Conservation (phyloP, 2,329 filamentous ascomycete genomes). For the Ceratocystiopsis minuta region DNA sequence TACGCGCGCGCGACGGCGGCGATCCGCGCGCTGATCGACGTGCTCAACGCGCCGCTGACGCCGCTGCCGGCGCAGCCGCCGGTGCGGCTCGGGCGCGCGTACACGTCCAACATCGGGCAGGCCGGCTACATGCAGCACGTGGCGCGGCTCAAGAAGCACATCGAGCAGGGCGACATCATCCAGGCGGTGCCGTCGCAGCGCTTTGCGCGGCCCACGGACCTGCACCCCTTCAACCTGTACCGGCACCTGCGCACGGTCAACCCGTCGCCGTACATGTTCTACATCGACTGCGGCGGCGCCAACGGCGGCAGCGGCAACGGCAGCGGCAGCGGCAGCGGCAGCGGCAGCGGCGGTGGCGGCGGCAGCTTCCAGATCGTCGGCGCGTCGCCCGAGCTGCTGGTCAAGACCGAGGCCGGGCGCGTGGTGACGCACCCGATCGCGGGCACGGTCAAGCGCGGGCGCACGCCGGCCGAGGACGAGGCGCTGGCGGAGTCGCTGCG, state of each 20-base stretch:
- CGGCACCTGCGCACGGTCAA: conserved; percentile 92
- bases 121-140: conserved; percentile 86
- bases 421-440: conserved; percentile 96
- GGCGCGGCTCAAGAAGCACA: conserved; percentile 71
- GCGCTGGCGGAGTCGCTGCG: conserved; percentile 59
- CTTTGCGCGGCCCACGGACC: conserved; percentile 68
- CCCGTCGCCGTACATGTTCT: conserved; percentile 94
- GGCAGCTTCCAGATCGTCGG: conserved; percentile 90
- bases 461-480: conserved; percentile 64
- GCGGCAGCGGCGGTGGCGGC: too few relatives aligned
- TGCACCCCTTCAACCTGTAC: conserved; percentile 98
- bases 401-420: conserved; percentile 64
- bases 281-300: conserved; percentile 53
- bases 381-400: conserved; percentile 83
- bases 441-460: conserved; percentile 79
- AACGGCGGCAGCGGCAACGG: too few relatives aligned
- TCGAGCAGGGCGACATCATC: conserved; percentile 83
- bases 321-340: too few relatives aligned
- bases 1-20: conserved; percentile 50
- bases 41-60: conserved; percentile 56
- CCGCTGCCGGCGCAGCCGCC: conserved; percentile 61
- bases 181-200: conserved; percentile 92
- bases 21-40: conserved; percentile 49
- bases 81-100: conserved; percentile 56
- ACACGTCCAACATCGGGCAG: conserved; percentile 80